A percentile compares a stretch with the other conserved stretches of the same genome.
Evolutionary conservation across 164 flowering plant genomes (phyloP).

Genomic region (Nelumbo lutea): DNA sequence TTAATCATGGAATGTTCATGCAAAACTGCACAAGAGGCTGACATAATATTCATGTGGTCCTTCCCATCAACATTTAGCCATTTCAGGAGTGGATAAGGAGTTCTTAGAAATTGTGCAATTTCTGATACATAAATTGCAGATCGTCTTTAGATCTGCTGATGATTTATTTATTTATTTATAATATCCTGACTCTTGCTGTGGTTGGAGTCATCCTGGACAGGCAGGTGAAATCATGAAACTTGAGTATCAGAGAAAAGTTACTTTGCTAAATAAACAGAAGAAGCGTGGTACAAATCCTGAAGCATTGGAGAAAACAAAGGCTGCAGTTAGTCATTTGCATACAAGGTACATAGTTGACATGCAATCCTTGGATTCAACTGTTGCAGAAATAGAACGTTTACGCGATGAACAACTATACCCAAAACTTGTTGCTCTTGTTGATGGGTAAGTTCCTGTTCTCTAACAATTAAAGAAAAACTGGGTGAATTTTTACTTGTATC

Average conservation of each 20-base stretch:
- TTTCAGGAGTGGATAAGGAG: too few species aligned
- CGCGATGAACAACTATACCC: conserved; percentile 83
- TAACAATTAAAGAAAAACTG: too few species aligned
- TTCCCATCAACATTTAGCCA: too few species aligned
- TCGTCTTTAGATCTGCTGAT: too few species aligned
- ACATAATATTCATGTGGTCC: too few species aligned
- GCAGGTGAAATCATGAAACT: conserved; percentile 86
- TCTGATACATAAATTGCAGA: too few species aligned
- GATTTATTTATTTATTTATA: too few species aligned
- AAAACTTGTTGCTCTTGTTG: conserved; percentile 65
- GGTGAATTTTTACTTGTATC: too few species aligned
- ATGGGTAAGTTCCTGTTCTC: conserved; percentile 52
- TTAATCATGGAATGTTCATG: too few species aligned
- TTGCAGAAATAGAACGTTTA: conserved; percentile 66
- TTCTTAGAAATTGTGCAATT: too few species aligned
- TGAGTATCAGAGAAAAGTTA: conserved; percentile 79
- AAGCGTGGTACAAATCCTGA: conserved; percentile 56
- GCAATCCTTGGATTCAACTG: conserved; percentile 93
- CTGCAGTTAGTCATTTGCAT: conserved; percentile 93
- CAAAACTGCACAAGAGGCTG: too few species aligned
- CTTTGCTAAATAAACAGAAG: conserved; percentile 68
- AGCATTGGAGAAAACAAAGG: conserved; percentile 81
- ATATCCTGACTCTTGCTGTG: not conserved
- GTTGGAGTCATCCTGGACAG: conserved; percentile 34
- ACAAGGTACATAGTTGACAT: conserved; percentile 87